phyloP scores from a whole-genome alignment of 805 yeast species.

The Pichia kluyveri region DNA sequence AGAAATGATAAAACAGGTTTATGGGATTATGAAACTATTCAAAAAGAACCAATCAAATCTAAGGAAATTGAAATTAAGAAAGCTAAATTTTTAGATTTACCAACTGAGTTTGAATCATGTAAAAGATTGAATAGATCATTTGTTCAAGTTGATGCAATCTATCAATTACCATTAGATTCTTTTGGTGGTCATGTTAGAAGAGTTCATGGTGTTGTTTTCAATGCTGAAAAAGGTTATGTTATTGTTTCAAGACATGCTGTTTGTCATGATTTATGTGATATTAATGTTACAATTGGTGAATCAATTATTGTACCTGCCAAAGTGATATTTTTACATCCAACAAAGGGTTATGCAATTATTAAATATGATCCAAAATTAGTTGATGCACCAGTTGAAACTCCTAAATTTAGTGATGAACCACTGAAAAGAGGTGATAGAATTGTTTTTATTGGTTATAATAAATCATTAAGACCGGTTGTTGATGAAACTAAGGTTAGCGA shows the following conservation, averaged over 20 bases:
- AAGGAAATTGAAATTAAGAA: constrained; percentile 41
- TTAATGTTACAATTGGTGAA: constrained; percentile 75
- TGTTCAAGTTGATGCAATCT: constrained; percentile 55
- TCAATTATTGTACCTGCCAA: constrained; percentile 72
- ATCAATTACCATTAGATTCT: constrained; percentile 72
- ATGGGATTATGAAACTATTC: constrained; percentile 46
- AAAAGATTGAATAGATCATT: constrained; percentile 55
- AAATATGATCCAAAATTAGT: constrained; percentile 74
- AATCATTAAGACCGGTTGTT: constrained; percentile 56
- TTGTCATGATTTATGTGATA: constrained; percentile 76
- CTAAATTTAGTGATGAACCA: constrained; percentile 46
- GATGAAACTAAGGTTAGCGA: constrained; percentile 73
- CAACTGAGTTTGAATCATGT: constrained; percentile 46
- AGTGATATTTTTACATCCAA: constrained; percentile 79
- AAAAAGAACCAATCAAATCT: constrained; percentile 56
- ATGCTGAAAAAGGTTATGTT: constrained; percentile 71
- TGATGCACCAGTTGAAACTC: constrained; percentile 61
- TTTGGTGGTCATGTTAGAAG: constrained; percentile 51
- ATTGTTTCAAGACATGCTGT: constrained; percentile 69
- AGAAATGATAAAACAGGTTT: constrained; percentile 49
- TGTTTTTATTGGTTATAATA: constrained; percentile 74
- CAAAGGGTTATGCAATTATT: constrained; percentile 75
- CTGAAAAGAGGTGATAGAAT: constrained; percentile 69
- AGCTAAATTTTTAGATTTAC: constrained; percentile 65
- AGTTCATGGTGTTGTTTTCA: constrained; percentile 74